A percentile compares a stretch with the other conserved stretches of the same genome.
These are phyloP conservation scores for Phytophthora cryptogea DNA, from an alignment of 352 stramenopile genomes.

Conservation along the genomic window DNA sequence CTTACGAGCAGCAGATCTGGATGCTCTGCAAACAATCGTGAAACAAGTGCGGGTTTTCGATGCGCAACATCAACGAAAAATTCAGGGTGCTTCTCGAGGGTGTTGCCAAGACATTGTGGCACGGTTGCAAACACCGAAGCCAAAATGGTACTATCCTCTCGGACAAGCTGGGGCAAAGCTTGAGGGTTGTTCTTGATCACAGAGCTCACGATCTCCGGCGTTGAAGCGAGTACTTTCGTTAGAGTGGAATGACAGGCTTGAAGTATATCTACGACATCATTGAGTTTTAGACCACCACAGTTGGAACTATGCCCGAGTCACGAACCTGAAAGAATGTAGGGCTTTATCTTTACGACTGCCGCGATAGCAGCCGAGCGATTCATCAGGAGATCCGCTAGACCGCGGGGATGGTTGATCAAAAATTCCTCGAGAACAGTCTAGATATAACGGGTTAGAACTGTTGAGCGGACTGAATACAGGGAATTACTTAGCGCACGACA, in stretches of 20 bases:
- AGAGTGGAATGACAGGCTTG: constrained; percentile 48
- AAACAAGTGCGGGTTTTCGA: constrained; percentile 61
- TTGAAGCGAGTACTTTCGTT: constrained; percentile 44
- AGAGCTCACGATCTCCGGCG: constrained; percentile 50
- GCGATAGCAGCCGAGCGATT: constrained; percentile 59
- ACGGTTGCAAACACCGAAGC: constrained; percentile 53
- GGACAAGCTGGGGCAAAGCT: constrained; percentile 49
- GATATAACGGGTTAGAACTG: not conserved
- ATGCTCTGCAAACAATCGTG: constrained; percentile 61
- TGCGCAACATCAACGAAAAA: constrained; percentile 75
- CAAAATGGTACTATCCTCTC: constrained; percentile 52
- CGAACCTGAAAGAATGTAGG: constrained; percentile 59
- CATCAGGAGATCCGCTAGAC: constrained; percentile 58
- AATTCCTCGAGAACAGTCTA: constrained; percentile 73
- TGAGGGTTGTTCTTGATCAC: constrained; percentile 59
- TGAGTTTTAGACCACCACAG: constrained; percentile 1
- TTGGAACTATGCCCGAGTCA: not conserved
- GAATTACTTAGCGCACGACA: not conserved
- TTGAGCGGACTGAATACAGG: not conserved
- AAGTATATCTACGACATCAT: constrained; percentile 38
- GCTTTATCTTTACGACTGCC: constrained; percentile 50
- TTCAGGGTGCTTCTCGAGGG: constrained; percentile 65
- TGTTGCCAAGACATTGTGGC: constrained; percentile 60
- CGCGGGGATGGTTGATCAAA: constrained; percentile 61
- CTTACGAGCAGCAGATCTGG: constrained; percentile 70